Evolutionary conservation across 2,329 filamentous ascomycete genomes (phyloP), one percentile per base, ranked within the genome.

Genomic region (Scedosporium boydii): DNA sequence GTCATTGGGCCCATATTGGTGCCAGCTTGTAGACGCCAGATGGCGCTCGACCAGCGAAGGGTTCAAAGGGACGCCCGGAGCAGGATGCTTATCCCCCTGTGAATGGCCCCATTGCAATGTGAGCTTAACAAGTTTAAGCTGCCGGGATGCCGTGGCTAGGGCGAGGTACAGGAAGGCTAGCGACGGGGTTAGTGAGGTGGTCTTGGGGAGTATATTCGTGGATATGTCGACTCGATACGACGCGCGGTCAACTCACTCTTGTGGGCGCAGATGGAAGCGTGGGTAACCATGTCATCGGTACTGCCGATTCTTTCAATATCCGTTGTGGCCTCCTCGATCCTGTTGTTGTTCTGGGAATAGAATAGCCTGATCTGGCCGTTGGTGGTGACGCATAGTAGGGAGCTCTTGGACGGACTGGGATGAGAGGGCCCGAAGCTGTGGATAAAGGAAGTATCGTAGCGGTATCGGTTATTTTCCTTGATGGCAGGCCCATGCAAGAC

Each of bases 261-360:
- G 62, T 93, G 90, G 3, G 89, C 85, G 63, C 87, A 84, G 65
- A 92, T 78, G 46, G 90, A 83, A 10, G 90, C 90, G 75, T 96
- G 91, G 0, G 90, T 91, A 59, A 93, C 81, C n/a, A 90, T 73
- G 66, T 91, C 88, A 65, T 91, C 86, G 0, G 88, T 86, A 41
- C 86, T 86, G 29, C 85, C 81, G 63, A 91, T 81, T 65, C 86
- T 87, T 70, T 93, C 89, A 42, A 96, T 75, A 65, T 93, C 89
- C n/a, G 87, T 77, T 3, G 82, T 83, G 0, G 85, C 83, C 70
- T 96, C 90, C 64, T 87, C 84, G 75, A 91, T 87, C 67, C 85
- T 85, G 62, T 80, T 83, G 71, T 87, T 91, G 53, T 84, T 86
- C 66, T 93, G 90, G 48, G 89, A 84, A 76, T 88, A 96, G 58